A percentile compares a stretch with the other conserved stretches of the same genome.
These are phyloP conservation scores for Claviceps pazoutovae DNA, from an alignment of 2,329 filamentous ascomycete species.

Conservation along the genomic window DNA sequence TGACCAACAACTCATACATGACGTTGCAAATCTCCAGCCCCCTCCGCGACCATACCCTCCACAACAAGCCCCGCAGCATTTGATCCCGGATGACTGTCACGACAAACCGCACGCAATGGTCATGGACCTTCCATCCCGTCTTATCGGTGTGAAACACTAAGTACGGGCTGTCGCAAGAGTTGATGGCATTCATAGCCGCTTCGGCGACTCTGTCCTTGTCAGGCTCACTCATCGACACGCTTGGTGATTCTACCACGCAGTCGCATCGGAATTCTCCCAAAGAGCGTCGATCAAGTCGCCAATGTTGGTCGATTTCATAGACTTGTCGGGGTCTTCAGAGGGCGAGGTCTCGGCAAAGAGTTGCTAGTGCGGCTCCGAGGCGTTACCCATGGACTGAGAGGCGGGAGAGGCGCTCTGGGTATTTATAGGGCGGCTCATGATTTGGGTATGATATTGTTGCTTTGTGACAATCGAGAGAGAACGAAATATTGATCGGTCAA, in stretches of 20 bases:
- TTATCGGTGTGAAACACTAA: slow-evolving; percentile 24
- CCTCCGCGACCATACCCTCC: slow-evolving; percentile 9
- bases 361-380: slow-evolving; percentile 22
- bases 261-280: slow-evolving; percentile 24
- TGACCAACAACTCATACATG: neutral
- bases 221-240: slow-evolving; percentile 11
- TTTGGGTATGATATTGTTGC: neutral
- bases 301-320: slow-evolving; percentile 22
- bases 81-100: slow-evolving; percentile 22
- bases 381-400: neutral
- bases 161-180: slow-evolving; percentile 12
- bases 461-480: too few relatives aligned
- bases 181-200: slow-evolving; percentile 19
- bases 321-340: slow-evolving; percentile 19
- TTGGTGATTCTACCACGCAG: slow-evolving; percentile 12
- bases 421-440: neutral
- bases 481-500: too few relatives aligned
- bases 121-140: slow-evolving; percentile 20
- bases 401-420: too few relatives aligned
- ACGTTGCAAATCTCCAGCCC: slow-evolving; percentile 9
- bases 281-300: slow-evolving; percentile 12
- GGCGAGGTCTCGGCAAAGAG: slow-evolving; percentile 26
- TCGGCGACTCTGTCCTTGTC: slow-evolving; percentile 20
- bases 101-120: slow-evolving; percentile 26
- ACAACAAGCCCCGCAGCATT: slow-evolving; percentile 20